phyloP scores from a whole-genome alignment of 345 rosid genomes.

The Geranium rotundifolium region DNA sequence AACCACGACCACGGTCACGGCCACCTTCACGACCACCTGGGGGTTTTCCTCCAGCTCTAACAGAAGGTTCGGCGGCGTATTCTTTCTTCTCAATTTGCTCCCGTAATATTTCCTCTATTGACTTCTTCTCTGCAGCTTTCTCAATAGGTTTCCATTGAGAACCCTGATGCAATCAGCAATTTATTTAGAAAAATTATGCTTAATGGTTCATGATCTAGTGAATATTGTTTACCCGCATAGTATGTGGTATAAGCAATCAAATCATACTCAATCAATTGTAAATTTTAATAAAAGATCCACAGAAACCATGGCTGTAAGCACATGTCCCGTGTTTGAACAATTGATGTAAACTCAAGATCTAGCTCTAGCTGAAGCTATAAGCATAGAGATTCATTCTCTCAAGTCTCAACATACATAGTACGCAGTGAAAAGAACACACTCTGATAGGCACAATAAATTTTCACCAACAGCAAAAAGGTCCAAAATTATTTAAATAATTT shows the following conservation, averaged over 20 bases:
- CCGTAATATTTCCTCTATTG: constrained; percentile 40
- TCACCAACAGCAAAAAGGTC: no score
- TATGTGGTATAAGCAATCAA: no score
- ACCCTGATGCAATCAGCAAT: constrained; percentile 15
- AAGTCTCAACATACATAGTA: no score
- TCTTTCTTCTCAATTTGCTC: constrained; percentile 42
- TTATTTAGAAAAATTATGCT: not conserved
- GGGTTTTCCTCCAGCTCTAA: constrained; percentile 8
- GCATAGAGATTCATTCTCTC: no score
- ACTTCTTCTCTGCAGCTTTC: constrained; percentile 28
- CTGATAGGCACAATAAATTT: no score
- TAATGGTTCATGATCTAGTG: not conserved
- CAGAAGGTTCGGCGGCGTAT: not conserved
- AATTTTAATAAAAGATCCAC: not conserved
- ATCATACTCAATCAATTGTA: not conserved
- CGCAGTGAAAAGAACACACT: no score
- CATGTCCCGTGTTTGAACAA: no score
- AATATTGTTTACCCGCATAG: not conserved
- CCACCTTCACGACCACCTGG: constrained; percentile 33
- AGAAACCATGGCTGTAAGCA: no score
- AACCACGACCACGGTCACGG: constrained; percentile 19
- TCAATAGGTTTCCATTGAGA: constrained; percentile 41
- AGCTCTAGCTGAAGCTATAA: no score
- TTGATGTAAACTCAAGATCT: no score
- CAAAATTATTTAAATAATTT: no score